Base-by-base conservation (phyloP, 805 yeast species). In the Wickerhamomyces ciferrii region DNA sequence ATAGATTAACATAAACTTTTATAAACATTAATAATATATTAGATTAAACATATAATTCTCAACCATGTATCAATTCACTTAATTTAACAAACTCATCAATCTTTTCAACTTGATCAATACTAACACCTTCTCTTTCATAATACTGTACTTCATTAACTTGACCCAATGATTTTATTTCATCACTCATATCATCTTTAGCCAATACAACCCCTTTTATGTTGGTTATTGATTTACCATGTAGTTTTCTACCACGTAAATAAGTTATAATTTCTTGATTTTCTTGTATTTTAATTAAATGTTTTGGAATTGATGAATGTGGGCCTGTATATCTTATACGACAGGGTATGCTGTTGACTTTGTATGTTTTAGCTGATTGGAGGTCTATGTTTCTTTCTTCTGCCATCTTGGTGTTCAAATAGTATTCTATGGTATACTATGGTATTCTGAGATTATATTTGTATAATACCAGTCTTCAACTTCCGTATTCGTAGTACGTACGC, bases 111-210 rank as follows among this genome's bases (percentile, higher is more conserved):
- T 59, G 47, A 19, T 62, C 50, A 11, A 47, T 42, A 15, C 56
- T 58, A 44, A 62, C 62, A 1, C 74, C 74, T 39, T 69, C 73
- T 46, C 74, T 61, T 48, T 69, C 74, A 48, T 58, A 69, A 54
- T 70, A 67, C 4, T 51, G 37, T 8, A 62, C 27, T 11, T 47
- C 44, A 1, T 43, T 39, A n/a, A 52, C 34, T 4, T 38, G 31
- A 0, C 62, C 58, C 20, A 50, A 41, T 7, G 46, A 40, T 19
- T 47, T 46, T 2, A 55, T 36, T 2, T 53, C 55, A 29, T 56
- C 62, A 21, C 46, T 52, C 34, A 21, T 6, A 21, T 37, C 39
- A 15, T 57, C 53, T 17, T 45, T 59, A 19, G 48, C 43, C 5
- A 61, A 65, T 20, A n/a, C 52, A 45, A 1, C 60, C 62, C 9